Conservation (phyloP, 805 yeast genomes). For the Candida verbasci region DNA sequence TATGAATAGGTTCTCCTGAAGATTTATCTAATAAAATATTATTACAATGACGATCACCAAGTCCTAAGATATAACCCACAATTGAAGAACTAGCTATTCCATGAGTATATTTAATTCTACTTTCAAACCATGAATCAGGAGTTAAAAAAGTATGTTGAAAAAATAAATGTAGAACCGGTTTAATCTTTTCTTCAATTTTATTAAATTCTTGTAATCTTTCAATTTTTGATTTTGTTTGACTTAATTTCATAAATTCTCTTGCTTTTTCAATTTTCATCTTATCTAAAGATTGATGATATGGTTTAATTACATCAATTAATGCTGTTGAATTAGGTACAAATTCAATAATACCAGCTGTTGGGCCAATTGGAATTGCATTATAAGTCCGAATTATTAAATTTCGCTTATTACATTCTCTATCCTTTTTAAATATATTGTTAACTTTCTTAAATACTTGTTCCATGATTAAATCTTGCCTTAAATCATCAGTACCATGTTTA, state of each 20-base stretch:
- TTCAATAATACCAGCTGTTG: constrained; percentile 82
- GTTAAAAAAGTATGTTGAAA: constrained; percentile 64
- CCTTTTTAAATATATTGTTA: constrained; percentile 54
- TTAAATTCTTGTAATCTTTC: constrained; percentile 44
- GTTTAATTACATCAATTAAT: constrained; percentile 60
- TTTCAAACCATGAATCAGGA: constrained; percentile 70
- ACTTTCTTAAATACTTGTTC: constrained; percentile 93
- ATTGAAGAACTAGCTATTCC: constrained; percentile 85
- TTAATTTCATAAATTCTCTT: constrained; percentile 56
- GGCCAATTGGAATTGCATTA: constrained; percentile 86
- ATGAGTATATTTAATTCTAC: constrained; percentile 60
- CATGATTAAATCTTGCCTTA: constrained; percentile 96
- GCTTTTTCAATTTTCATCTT: constrained; percentile 51
- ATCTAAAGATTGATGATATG: constrained; percentile 50
- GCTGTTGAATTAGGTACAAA: constrained; percentile 78
- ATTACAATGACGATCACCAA: constrained; percentile 94
- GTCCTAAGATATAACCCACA: constrained; percentile 81
- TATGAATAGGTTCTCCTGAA: constrained; percentile 93
- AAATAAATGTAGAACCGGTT: constrained; percentile 67
- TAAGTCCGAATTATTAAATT: constrained; percentile 71
- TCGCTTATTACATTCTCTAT: constrained; percentile 55
- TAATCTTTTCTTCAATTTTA: constrained; percentile 45
- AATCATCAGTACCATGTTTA: constrained; percentile 86
- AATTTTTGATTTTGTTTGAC: constrained; percentile 41
- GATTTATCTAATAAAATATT: constrained; percentile 75